Evolutionary conservation across 225 moss, liverwort and hornwort species (phyloP), one percentile per base, ranked within the genome.

Genomic region (Physcomitrellopsis africana): DNA sequence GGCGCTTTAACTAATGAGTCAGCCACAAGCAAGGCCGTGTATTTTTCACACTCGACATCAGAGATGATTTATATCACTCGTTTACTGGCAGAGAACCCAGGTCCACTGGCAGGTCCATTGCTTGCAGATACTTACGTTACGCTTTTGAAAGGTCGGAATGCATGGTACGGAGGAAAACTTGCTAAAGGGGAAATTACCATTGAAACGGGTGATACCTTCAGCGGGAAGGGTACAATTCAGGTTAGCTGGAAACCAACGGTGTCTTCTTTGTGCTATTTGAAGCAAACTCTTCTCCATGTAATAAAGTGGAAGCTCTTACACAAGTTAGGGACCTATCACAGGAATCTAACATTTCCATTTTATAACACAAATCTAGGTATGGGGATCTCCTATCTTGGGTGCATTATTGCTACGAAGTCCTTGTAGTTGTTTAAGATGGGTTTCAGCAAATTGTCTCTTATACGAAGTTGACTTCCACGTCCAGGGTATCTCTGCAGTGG

Each of bases 401-500:
- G 32, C 32, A 37, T 37, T 37, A 37, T 37, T 37, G 32, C 32
- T 37, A 37, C 4, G 32, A 37, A 37, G 32, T 37, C 32, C 4
- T 37, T 37, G 32, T 37, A 7, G 32, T 37, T 37, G 32, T 5
- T 37, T 37, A 7, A 37, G 32, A 37, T 7, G 32, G 32, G 32
- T 37, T 37, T 37, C 32, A 37, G 32, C 1, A 37, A 37, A 37
- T 37, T 37, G 7, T 4, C 32, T 37, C 32, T 37, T 37, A 37
- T 37, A 37, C 4, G 7, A 37, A 37, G 32, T 49, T 14, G 17
- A n/a, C n/a, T 26, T 52, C 53, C 5, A 47, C 60, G 13, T 61
- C 58, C 83, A 96, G 96, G 96, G 96, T 73, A 87, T 96, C 22
- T 96, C 96, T 70, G 96, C 96, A 43, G 96, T 96, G 27, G 80